Evolutionary conservation across 2,329 filamentous ascomycete species (phyloP), one percentile per base, ranked within the genome.

Genomic region (Tolypocladium paradoxum): DNA sequence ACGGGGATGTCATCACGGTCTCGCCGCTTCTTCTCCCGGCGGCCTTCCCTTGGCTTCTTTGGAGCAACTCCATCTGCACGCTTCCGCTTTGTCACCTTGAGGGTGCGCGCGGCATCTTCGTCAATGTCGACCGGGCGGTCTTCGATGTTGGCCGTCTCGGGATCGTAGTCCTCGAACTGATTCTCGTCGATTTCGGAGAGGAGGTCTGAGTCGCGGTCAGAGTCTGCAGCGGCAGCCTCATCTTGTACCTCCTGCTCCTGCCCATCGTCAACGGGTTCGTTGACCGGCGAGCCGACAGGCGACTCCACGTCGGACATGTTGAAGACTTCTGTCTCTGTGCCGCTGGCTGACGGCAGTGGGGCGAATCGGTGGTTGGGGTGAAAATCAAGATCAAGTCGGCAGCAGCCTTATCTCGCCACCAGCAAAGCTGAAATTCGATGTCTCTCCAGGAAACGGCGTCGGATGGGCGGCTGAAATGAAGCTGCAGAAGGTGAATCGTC

Each of bases 11-110:
- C 77, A 1, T 75, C 76, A 54, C 70, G 70, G 49, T 76, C 70
- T 48, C 79, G 64, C 34, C 68, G 72, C 66, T 85, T 83, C 70
- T 88, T 88, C 59, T 84, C 85, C 61, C 84, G 77, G 50, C 83
- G 77, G n/a, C 82, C 84, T 62, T 84, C 86, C 66, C 86, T 84
- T 51, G 88, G 86, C 71, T 90, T 93, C 69, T 87, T 88, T 45
- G 76, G 70, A 49, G 77, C 77, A 33, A 79, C 81, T 50, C 83
- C 83, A 35, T 80, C 85, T 9, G 75, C 64, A 54, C 88, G 79
- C 71, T 85, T 85, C 54, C 82, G 71, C 68, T 83, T 84, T n/a
- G 75, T 75, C 0, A 81, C 81, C 65, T 85, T 85, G 34, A 86
- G 68, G 3, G 81, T 83, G 53, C 77, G 76, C 7, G 81, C 81